Evolutionary conservation across 116 monocot genomes (phyloP).

Genomic region (Cymodocea nodosa): DNA sequence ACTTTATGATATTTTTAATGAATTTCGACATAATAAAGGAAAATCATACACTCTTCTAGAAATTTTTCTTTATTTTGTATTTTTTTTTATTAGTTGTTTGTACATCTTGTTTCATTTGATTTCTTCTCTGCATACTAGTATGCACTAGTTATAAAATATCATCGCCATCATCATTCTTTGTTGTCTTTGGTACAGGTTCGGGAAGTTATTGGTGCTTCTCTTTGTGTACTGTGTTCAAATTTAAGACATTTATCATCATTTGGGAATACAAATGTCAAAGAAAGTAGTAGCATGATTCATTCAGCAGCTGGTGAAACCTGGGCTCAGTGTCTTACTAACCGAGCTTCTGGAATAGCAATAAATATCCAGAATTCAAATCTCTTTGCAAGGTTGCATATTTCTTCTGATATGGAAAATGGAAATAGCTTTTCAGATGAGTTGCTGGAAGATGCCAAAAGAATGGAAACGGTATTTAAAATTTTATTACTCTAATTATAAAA

Average conservation of each 20-base stretch:
- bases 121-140: too few relatives aligned
- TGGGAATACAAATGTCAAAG: neutral
- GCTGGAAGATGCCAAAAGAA: slow-evolving; percentile 50
- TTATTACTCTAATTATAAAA: neutral
- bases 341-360: slow-evolving; percentile 39
- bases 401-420: slow-evolving; percentile 21
- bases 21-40: too few relatives aligned
- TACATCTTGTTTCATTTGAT: too few relatives aligned
- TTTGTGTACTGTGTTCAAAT: slow-evolving; percentile 76
- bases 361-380: slow-evolving; percentile 68
- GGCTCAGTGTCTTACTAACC: slow-evolving; percentile 34
- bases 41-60: too few relatives aligned
- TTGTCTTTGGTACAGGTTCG: slow-evolving; percentile 54
- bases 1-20: too few relatives aligned
- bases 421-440: slow-evolving; percentile 31
- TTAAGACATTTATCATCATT: slow-evolving; percentile 36
- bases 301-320: slow-evolving; percentile 30
- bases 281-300: slow-evolving; percentile 22
- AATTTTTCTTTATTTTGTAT: too few relatives aligned
- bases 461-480: slow-evolving; percentile 66
- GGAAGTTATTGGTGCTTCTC: slow-evolving; percentile 68
- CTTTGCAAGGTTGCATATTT: slow-evolving; percentile 26
- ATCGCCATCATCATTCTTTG: neutral
- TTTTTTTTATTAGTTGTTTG: too few relatives aligned
- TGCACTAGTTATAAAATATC: too few relatives aligned